These are phyloP conservation scores for Fusarium begoniae DNA, from an alignment of 2,329 filamentous ascomycete genomes.

Conservation along the genomic window DNA sequence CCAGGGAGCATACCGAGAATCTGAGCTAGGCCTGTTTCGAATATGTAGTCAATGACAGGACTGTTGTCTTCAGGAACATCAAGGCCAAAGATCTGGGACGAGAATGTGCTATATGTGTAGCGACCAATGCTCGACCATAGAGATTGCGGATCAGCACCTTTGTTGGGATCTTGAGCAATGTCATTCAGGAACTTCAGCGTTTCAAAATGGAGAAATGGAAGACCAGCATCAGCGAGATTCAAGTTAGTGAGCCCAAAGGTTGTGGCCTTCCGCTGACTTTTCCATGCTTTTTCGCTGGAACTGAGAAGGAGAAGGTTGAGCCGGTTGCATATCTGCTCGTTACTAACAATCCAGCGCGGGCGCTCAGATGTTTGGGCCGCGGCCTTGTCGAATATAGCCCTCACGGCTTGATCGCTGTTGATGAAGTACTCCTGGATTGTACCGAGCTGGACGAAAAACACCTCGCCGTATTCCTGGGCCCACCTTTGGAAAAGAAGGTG, in stretches of 20 bases:
- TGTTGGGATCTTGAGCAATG: neutral
- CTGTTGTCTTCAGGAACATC: neutral
- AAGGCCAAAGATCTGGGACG: neutral
- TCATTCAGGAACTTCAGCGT: neutral
- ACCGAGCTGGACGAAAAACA: neutral
- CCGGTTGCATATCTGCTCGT: neutral
- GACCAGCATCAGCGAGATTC: neutral
- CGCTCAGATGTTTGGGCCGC: neutral
- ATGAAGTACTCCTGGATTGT: neutral
- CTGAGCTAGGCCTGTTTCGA: neutral
- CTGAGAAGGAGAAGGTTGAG: neutral
- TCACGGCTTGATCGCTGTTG: neutral
- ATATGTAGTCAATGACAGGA: neutral
- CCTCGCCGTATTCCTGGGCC: neutral
- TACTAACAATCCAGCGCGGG: neutral
- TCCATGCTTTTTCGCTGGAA: neutral
- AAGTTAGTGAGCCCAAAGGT: neutral
- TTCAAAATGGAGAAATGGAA: neutral
- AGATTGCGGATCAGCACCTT: neutral
- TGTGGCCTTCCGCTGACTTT: neutral
- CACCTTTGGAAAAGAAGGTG: neutral
- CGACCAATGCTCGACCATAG: neutral
- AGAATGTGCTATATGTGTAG: neutral
- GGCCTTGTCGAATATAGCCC: neutral
- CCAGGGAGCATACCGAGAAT: neutral